Percentiles rank a stretch among this genome's conserved stretches.
Evolutionary conservation across 2,329 filamentous ascomycete species (phyloP).

Genomic region (Diaporthe capsici): DNA sequence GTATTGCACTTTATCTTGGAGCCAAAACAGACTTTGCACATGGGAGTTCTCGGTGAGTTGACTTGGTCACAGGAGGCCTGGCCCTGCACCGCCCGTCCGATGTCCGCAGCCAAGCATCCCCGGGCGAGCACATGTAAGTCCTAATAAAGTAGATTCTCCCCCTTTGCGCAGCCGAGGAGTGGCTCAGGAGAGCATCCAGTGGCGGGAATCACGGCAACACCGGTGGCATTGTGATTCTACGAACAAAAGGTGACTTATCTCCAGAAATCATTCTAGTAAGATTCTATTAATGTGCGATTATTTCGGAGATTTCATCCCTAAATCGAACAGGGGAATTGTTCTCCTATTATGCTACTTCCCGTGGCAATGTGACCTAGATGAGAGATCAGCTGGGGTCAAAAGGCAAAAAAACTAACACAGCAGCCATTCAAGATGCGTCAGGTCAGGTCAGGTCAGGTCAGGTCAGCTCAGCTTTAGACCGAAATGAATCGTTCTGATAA

Average conservation of each 20-base stretch:
- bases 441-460: background rate
- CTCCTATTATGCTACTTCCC: background rate
- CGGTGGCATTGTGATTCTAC: background rate
- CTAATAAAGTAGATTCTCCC: background rate
- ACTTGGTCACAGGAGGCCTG: background rate
- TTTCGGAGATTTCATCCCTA: background rate
- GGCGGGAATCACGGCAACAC: background rate
- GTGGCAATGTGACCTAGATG: background rate
- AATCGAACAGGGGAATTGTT: background rate
- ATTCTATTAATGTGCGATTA: background rate
- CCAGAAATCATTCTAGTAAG: background rate
- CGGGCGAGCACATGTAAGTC: background rate
- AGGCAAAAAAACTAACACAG: background rate
- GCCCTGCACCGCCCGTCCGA: background rate
- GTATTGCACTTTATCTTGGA: background rate
- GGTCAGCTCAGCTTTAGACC: background rate
- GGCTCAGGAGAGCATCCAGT: background rate
- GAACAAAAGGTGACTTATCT: background rate
- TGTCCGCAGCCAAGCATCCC: background rate
- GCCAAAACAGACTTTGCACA: background rate
- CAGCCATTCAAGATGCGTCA: background rate
- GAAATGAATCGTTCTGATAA: background rate
- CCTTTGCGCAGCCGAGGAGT: background rate
- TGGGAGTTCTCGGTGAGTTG: background rate
- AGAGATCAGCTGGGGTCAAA: background rate